These are phyloP conservation scores for Aspergillus sp. DNA, from an alignment of 2,329 filamentous ascomycete species.

Conservation along the genomic window DNA sequence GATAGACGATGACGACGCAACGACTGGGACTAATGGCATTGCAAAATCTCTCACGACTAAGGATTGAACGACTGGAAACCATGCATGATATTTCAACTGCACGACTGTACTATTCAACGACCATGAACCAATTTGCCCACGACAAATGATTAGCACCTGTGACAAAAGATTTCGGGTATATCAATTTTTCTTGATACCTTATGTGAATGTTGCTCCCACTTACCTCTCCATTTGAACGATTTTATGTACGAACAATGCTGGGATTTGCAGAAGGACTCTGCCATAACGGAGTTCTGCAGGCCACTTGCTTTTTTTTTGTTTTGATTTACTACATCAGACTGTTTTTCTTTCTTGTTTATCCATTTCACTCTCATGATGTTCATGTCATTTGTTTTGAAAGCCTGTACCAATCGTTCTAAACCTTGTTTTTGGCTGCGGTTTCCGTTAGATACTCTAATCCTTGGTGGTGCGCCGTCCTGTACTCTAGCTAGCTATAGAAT, in stretches of 20 bases:
- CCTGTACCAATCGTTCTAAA: slow-evolving; percentile 10
- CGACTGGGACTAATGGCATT: slow-evolving; percentile 14
- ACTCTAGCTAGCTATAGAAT: slow-evolving; percentile 14
- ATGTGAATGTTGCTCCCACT: slow-evolving; percentile 6
- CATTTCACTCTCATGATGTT: slow-evolving; percentile 7
- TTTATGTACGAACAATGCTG: slow-evolving; percentile 16
- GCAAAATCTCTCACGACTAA: slow-evolving; percentile 17
- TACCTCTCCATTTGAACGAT: slow-evolving; percentile 1
- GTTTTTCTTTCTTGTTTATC: slow-evolving; percentile 7
- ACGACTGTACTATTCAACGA: slow-evolving; percentile 21
- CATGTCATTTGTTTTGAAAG: slow-evolving; percentile 13
- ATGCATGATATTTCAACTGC: slow-evolving; percentile 13
- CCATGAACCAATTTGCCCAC: slow-evolving; percentile 5
- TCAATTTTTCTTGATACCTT: slow-evolving; percentile 6
- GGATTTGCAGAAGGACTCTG: slow-evolving; percentile 14
- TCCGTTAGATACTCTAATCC: slow-evolving; percentile 8
- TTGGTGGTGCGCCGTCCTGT: slow-evolving; percentile 8
- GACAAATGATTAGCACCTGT: slow-evolving; percentile 12
- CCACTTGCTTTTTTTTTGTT: slow-evolving; percentile 18
- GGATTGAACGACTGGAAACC: slow-evolving; percentile 19
- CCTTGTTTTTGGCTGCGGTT: not conserved
- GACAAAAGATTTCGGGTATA: slow-evolving; percentile 13
- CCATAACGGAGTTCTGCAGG: slow-evolving; percentile 19
- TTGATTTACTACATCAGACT: slow-evolving; percentile 9
- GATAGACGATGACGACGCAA: slow-evolving; percentile 16